Conservation (phyloP, 345 rosid genomes). For the Eucalyptus cloeziana region DNA sequence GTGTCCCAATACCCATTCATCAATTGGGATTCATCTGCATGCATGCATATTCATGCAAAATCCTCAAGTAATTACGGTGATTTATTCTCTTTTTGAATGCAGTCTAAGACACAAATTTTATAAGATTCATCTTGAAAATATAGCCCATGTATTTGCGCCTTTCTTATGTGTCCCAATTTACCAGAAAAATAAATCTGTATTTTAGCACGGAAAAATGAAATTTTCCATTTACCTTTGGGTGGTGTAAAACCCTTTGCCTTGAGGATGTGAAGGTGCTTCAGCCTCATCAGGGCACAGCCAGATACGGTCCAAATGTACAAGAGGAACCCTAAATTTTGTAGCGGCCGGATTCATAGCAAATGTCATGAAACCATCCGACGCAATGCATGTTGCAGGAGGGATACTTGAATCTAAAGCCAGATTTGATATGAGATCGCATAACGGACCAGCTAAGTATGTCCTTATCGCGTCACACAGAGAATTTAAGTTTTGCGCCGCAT, state of each 20-base stretch:
- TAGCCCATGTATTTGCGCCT: not conserved
- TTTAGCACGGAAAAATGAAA: not conserved
- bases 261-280: not conserved
- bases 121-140: not conserved
- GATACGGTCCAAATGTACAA: not conserved
- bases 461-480: not conserved
- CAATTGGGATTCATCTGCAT: not conserved
- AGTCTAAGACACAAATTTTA: not conserved
- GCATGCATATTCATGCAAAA: not conserved
- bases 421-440: not conserved
- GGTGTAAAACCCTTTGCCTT: not conserved
- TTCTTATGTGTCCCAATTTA: not conserved
- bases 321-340: not conserved
- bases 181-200: not conserved
- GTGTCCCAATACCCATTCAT: not conserved
- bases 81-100: not conserved
- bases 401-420: not conserved
- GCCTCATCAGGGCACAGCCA: not conserved
- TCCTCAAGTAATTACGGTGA: not conserved
- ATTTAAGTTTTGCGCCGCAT: not conserved
- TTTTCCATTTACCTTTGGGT: not conserved
- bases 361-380: conserved; percentile 1
- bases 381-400: not conserved
- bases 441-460: not conserved
- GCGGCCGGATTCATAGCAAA: not conserved